Evolutionary conservation across 2,329 filamentous ascomycete species (phyloP).

Genomic region (Ophiostoma quercus): DNA sequence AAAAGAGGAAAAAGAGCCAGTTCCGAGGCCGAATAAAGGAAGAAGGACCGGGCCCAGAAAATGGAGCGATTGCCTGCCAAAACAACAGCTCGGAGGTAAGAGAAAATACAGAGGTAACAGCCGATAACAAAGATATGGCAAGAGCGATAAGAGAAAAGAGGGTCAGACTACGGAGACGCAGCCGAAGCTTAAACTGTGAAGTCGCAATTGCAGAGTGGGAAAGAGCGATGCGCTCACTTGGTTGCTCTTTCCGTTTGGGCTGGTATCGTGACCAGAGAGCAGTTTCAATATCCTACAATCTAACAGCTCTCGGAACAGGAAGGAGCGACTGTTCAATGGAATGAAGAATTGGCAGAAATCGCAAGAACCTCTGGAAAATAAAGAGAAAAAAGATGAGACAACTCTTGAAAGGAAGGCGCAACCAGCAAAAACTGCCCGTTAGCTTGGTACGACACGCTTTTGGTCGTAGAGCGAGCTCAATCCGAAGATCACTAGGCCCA

Average conservation of each 20-base stretch:
- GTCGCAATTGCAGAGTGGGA: not conserved
- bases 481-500: slow-evolving; percentile 12
- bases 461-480: not conserved
- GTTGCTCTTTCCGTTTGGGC: not conserved
- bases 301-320: not conserved
- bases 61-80: not conserved
- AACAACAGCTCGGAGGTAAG: slow-evolving; percentile 4
- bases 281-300: not conserved
- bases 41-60: slow-evolving; percentile 9
- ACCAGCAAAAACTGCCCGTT: not conserved
- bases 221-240: not conserved
- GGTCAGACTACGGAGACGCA: not conserved
- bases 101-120: not conserved
- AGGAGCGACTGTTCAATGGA: not conserved
- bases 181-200: slow-evolving; percentile 6
- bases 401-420: not conserved
- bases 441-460: not conserved
- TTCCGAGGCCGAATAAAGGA: not conserved
- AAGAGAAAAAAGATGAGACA: not conserved
- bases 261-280: not conserved
- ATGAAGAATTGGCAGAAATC: not conserved
- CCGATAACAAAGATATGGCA: slow-evolving; percentile 11
- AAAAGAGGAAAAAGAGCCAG: not conserved
- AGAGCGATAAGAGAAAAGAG: slow-evolving; percentile 10
- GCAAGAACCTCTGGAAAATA: not conserved